Evolutionary conservation across 148 eudicot genomes (phyloP), one percentile per base, ranked within the genome.

Genomic region (Camellia granthamiana): DNA sequence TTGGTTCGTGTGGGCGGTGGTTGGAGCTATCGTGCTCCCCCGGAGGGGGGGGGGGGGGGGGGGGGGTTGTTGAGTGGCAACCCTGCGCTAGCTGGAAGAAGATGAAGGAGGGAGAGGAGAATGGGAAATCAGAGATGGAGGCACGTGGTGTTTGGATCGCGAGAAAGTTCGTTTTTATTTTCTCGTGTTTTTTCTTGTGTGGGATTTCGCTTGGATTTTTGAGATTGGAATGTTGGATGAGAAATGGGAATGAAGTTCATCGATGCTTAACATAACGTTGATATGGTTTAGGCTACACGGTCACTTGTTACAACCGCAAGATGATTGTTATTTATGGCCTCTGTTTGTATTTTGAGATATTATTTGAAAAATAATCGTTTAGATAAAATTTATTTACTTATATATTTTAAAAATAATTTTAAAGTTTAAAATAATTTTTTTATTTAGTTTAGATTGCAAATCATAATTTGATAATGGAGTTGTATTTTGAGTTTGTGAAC

Each of bases 1-100:
- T 15, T 0, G 23, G 23, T 55, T 56, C 65, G 18, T 6, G 77
- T 5, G 65, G 23, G n/a, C 77, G 23, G 49, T 15, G 77, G 77
- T 74, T 58, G 65, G 16, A 58, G 65, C 65, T 74, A 74, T 56
- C 14, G 18, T 55, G 65, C 77, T 23, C 77, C 15, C 38, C 38
- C 38, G 1, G 38, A 1, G 38, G 9, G 44, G 62, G 41, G 19
- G 38, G 38, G 38, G 9, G 44, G 62, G 41, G 19, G 0, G 30
- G 30, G 30, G 30, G 30, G 0, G 30, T 23, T 23, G 30, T 23
- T 23, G 30, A 30, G 38, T 8, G 12, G 65, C 42, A 61, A 18
- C 64, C 18, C 61, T 43, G 52, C 30, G 54, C 49, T 42, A 58
- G 66, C 44, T 75, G 66, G 65, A 75, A 42, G 66, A 75, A 74